Conservation (phyloP, 2,329 filamentous ascomycete genomes). For the Colletotrichum magnum region DNA sequence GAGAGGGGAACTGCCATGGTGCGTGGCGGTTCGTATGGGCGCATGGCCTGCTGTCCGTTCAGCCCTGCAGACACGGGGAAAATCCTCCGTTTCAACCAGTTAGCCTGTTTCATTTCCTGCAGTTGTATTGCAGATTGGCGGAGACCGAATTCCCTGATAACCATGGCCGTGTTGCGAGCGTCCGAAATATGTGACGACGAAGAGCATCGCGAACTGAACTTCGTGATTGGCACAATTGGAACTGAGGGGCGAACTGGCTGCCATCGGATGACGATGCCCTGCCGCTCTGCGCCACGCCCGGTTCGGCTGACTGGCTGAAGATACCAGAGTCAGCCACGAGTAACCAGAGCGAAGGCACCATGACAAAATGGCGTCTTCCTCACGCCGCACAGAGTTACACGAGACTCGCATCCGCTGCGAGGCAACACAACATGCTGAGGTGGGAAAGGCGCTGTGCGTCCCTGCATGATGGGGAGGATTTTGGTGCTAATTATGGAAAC, state of each 20-base stretch:
- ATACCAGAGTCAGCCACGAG: background rate
- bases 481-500: constrained; percentile 41
- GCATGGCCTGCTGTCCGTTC: constrained; percentile 19
- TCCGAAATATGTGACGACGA: constrained; percentile 8
- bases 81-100: constrained; percentile 22
- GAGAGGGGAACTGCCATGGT: constrained; percentile 27
- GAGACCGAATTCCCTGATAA: constrained; percentile 10
- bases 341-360: background rate
- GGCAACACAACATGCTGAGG: constrained; percentile 31
- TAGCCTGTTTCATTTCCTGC: constrained; percentile 36
- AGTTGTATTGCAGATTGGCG: constrained; percentile 13
- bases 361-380: background rate
- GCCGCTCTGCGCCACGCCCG: constrained; percentile 17
- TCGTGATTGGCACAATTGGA: constrained; percentile 7
- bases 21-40: constrained; percentile 21
- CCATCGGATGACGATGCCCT: constrained; percentile 23
- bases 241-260: constrained; percentile 2
- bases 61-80: constrained; percentile 32
- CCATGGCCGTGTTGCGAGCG: constrained; percentile 6
- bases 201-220: background rate
- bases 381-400: constrained; percentile 23
- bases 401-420: constrained; percentile 18
- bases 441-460: constrained; percentile 23
- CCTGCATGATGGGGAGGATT: constrained; percentile 33
- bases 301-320: constrained; percentile 7